Evolutionary conservation across 371 early-diverging fungal genomes (phyloP).

Genomic region (Mucor ambiguus): DNA sequence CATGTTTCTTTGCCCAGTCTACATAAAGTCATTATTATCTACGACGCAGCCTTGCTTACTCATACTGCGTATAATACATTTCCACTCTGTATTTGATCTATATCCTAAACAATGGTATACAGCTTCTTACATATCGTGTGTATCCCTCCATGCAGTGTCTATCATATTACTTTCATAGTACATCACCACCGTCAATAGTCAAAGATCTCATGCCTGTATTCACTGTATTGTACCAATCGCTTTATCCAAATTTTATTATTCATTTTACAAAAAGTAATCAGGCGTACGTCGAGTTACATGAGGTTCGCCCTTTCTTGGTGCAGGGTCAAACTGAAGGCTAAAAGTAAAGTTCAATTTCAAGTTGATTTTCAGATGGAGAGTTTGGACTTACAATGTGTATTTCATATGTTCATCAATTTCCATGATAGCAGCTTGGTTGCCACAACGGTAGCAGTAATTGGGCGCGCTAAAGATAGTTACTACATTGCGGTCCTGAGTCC

Average conservation of each 20-base stretch:
- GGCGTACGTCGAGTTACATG: conserved; percentile 98
- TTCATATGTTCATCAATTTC: conserved; percentile 92
- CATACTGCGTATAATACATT: too few species aligned
- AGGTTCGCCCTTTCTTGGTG: conserved; percentile 98
- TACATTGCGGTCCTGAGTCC: conserved; percentile 97
- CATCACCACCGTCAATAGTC: too few species aligned
- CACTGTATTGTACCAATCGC: not conserved
- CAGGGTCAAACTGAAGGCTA: conserved; percentile 98
- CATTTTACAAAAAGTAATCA: conserved; percentile 94
- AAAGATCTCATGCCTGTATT: too few species aligned
- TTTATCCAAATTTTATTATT: conserved; percentile 2
- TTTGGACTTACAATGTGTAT: conserved; percentile 81
- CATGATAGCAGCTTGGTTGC: conserved; percentile 99
- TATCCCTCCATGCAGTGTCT: too few species aligned
- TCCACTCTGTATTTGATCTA: too few species aligned
- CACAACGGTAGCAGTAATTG: conserved; percentile 99
- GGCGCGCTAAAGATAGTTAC: conserved; percentile 99
- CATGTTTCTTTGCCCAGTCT: too few species aligned
- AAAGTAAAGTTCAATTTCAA: not conserved
- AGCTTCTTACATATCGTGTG: too few species aligned
- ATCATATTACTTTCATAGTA: too few species aligned
- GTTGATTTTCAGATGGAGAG: not conserved
- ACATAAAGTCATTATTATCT: too few species aligned
- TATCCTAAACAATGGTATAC: too few species aligned
- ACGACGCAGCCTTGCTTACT: too few species aligned